Percentiles rank a stretch among this genome's conserved stretches.
phyloP scores from a whole-genome alignment of 179 eudicot species.

The Patellifolia procumbens region DNA sequence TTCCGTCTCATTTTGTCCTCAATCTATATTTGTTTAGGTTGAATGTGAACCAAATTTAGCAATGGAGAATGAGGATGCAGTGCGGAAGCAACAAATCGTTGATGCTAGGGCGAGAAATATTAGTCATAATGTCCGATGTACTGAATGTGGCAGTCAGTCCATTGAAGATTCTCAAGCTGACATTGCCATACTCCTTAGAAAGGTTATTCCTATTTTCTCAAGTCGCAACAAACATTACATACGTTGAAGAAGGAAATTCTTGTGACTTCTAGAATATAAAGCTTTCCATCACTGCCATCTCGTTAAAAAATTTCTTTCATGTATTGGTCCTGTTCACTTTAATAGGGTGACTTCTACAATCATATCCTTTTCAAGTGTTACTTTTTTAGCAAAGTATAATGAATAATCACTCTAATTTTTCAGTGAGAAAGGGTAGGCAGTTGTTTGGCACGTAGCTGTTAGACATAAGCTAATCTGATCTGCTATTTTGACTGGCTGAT shows the following conservation, averaged over 20 bases:
- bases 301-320: too few species aligned
- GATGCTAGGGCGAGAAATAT: slow-evolving; percentile 95
- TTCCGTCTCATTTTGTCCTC: not conserved
- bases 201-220: slow-evolving; percentile 41
- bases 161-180: slow-evolving; percentile 99
- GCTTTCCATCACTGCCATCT: too few species aligned
- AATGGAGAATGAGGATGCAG: slow-evolving; percentile 59
- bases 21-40: not conserved
- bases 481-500: not conserved
- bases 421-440: too few species aligned
- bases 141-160: slow-evolving; percentile 98
- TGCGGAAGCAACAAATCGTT: slow-evolving; percentile 57
- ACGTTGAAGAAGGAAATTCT: not conserved
- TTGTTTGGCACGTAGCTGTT: too few species aligned
- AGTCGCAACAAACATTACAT: not conserved
- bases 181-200: slow-evolving; percentile 86
- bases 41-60: not conserved
- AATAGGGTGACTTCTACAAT: too few species aligned
- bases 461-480: too few species aligned
- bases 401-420: too few species aligned
- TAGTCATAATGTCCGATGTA: slow-evolving; percentile 97
- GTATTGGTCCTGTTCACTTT: too few species aligned
- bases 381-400: too few species aligned
- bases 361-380: too few species aligned
- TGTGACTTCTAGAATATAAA: too few species aligned